Evolutionary conservation across 768 basidiomycete species (phyloP), one percentile per base, ranked within the genome.

Genomic region (Phaffia tasmanica): DNA sequence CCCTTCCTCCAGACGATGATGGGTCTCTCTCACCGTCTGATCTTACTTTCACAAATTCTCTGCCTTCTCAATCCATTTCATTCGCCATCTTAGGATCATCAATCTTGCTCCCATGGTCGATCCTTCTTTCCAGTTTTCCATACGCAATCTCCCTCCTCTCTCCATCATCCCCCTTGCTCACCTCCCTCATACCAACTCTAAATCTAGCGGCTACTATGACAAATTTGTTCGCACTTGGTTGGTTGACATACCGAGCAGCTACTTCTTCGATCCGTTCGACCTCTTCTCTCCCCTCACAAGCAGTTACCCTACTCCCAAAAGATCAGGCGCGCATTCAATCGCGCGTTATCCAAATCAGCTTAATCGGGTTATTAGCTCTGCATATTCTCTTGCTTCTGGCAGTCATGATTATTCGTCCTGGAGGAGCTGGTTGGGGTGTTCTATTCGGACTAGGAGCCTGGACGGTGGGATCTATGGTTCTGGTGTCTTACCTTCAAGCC

Each of bases 81-180:
- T 66, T 66, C 58, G 16, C 54, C 27, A 51, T 59, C 15, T 53
- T 67, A 9, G 65, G 65, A 19, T 53, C 60, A n/a, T 42, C 54
- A 29, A 50, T 63, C 19, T 55, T 67, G n/a, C 61, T 67, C 6
- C 60, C 66, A 6, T 67, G 66, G 66, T 62, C 62, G 49, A 49
- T 67, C 30, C 60, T 67, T 35, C 29, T 67, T 18, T 57, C 51
- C 19, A 19, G 53, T 23, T 51, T 67, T 42, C 66, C 66, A 2
- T 60, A 62, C 56, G 62, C 63, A 47, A 61, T 55, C 30, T 54
- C 61, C 2, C 66, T 67, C 29, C 54, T 67, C 30, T 15, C 55
- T 7, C 61, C 61, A 0, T 32, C 46, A 2, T 57, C 61, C n/a
- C 49, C 64, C 0, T 29, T 53, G 14, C 60, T 62, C 61, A 29